Conservation (phyloP, 179 eudicot species). For the Gypsophila paniculata region DNA sequence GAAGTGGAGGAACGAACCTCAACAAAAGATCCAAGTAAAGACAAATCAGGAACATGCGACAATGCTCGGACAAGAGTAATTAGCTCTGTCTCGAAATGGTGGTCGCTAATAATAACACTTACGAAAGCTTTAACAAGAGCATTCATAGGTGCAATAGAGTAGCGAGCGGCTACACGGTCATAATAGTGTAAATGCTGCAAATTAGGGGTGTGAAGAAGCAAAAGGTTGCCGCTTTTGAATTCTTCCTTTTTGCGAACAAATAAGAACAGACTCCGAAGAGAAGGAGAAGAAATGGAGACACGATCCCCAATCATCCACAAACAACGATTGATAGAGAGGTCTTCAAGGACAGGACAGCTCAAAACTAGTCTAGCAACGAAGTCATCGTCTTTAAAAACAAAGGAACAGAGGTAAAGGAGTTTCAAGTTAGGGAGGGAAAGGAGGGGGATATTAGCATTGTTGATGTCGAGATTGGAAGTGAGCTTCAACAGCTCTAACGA, state of each 20-base stretch:
- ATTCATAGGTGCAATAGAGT: neutral
- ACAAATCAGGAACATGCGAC: too few species aligned
- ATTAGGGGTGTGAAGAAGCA: slow-evolving; percentile 15
- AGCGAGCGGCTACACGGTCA: neutral
- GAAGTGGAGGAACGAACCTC: too few species aligned
- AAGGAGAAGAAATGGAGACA: neutral
- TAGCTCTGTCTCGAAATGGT: too few species aligned
- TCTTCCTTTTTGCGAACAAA: neutral
- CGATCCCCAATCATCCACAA: neutral
- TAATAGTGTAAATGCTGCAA: neutral
- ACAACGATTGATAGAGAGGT: slow-evolving; percentile 8
- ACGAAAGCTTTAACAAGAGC: neutral
- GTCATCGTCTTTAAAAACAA: too few species aligned
- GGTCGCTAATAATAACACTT: too few species aligned
- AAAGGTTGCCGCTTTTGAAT: too few species aligned
- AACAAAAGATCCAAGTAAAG: too few species aligned
- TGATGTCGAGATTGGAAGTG: neutral
- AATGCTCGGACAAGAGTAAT: too few species aligned
- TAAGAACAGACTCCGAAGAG: slow-evolving; percentile 9
- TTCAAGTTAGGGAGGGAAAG: slow-evolving; percentile 12
- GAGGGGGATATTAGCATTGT: neutral
- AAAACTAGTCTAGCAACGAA: too few species aligned
- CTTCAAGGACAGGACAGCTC: slow-evolving; percentile 15
- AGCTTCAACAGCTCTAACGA: slow-evolving; percentile 12
- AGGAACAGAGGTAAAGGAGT: neutral